These are phyloP conservation scores for Pharus latifolius DNA, from an alignment of 176 grass and related monocot genomes.

Conservation along the genomic window DNA sequence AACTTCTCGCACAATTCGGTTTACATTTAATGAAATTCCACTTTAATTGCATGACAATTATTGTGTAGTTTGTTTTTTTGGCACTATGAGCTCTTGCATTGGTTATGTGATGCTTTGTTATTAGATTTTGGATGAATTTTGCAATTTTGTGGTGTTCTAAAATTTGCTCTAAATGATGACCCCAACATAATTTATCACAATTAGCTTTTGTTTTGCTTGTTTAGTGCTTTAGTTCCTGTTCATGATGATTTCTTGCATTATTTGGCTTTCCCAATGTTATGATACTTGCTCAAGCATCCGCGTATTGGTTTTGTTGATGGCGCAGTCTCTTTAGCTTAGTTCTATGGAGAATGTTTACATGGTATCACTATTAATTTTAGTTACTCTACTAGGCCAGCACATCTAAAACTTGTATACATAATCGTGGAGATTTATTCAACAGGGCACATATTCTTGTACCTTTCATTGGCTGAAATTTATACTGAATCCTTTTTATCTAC, in stretches of 20 bases:
- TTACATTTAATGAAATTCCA: neutral
- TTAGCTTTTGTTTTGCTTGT: neutral
- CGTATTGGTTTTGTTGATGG: neutral
- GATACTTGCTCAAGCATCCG: neutral
- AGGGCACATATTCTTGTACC: neutral
- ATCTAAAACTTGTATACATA: neutral
- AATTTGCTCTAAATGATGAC: neutral
- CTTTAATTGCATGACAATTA: neutral
- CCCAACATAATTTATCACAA: neutral
- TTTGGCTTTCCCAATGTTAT: neutral
- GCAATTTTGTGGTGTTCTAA: neutral
- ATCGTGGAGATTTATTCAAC: neutral
- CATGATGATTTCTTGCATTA: neutral
- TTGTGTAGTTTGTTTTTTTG: neutral
- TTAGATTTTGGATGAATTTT: neutral
- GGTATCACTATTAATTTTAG: neutral
- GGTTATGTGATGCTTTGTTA: neutral
- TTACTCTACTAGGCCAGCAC: neutral
- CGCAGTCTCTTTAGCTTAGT: neutral
- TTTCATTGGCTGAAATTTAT: neutral
- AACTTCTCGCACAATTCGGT: neutral
- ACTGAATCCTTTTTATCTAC: constrained; percentile 11
- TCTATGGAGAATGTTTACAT: neutral
- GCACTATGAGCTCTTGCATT: neutral
- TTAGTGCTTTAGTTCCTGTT: neutral